These are phyloP conservation scores for Aspergillus latus DNA, from an alignment of 2,329 filamentous ascomycete genomes.

Conservation along the genomic window DNA sequence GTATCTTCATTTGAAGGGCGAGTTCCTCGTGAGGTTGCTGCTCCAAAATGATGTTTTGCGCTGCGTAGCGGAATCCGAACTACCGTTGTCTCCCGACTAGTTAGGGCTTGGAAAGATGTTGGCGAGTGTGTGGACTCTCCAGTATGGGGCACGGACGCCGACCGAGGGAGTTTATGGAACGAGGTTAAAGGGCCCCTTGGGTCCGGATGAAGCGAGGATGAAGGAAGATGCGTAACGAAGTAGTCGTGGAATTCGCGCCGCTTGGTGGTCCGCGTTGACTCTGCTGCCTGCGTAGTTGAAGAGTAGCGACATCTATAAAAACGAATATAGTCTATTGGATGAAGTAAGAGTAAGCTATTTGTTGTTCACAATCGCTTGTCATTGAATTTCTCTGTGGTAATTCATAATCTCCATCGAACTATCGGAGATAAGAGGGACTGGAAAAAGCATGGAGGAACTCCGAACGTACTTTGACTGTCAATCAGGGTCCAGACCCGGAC, in stretches of 20 bases:
- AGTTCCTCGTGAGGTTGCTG: slow-evolving; percentile 73
- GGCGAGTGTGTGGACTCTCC: slow-evolving; percentile 52
- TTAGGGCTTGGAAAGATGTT: slow-evolving; percentile 58
- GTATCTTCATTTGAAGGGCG: slow-evolving; percentile 90
- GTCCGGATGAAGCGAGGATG: slow-evolving; percentile 88
- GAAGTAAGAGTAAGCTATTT: background rate
- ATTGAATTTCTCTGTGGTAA: background rate
- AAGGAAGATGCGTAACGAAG: slow-evolving; percentile 94
- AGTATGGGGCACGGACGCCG: slow-evolving; percentile 77
- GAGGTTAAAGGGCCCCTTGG: slow-evolving; percentile 63
- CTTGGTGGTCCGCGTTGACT: slow-evolving; percentile 17
- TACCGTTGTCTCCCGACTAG: slow-evolving; percentile 80
- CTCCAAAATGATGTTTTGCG: slow-evolving; percentile 95
- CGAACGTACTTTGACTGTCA: slow-evolving; percentile 38
- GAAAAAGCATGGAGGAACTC: slow-evolving; percentile 2
- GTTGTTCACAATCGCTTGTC: background rate
- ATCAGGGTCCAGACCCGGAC: slow-evolving; percentile 42
- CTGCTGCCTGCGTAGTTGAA: slow-evolving; percentile 21
- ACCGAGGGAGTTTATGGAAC: slow-evolving; percentile 82
- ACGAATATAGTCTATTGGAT: slow-evolving; percentile 36
- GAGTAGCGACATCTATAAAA: slow-evolving; percentile 27
- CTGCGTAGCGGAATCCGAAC: slow-evolving; percentile 90
- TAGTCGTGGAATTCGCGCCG: slow-evolving; percentile 81
- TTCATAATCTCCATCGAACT: slow-evolving; percentile 10
- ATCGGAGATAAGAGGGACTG: slow-evolving; percentile 20